Conservation (phyloP, 2,329 filamentous ascomycete genomes). For the Emergomyces pasteurianus region DNA sequence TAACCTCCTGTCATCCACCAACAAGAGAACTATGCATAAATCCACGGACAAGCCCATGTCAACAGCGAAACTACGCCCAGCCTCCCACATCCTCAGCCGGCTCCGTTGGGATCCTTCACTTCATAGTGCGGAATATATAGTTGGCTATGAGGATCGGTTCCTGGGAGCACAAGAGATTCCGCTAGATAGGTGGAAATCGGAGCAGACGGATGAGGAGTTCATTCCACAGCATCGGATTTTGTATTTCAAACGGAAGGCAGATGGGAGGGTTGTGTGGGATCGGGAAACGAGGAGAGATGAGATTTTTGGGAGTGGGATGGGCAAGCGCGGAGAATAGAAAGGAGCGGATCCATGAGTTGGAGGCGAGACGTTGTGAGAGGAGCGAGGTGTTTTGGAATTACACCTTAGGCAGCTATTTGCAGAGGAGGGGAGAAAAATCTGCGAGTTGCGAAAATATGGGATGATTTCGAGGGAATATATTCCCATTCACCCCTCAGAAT, state of each 20-base stretch:
- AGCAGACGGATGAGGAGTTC: constrained; percentile 44
- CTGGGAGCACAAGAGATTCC: constrained; percentile 37
- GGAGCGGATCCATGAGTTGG: background rate
- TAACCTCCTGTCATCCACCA: background rate
- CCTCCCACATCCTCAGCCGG: constrained; percentile 36
- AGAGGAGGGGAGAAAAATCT: background rate
- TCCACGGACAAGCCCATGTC: background rate
- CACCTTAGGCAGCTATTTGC: no score
- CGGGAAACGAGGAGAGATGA: constrained; percentile 35
- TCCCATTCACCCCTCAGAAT: background rate
- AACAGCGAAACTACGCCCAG: constrained; percentile 9
- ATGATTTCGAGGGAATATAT: background rate
- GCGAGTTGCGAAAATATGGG: background rate
- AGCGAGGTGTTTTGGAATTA: background rate
- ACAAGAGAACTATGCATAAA: background rate
- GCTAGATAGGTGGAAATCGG: constrained; percentile 41
- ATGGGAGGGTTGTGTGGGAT: constrained; percentile 40
- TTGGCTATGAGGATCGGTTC: constrained; percentile 45
- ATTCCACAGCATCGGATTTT: constrained; percentile 44
- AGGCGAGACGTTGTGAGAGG: background rate
- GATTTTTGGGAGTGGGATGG: constrained; percentile 35
- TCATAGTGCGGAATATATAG: constrained; percentile 34
- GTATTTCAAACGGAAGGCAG: constrained; percentile 34
- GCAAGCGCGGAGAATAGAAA: background rate
- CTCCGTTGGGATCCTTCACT: constrained; percentile 40